phyloP scores from a whole-genome alignment of 371 early-diverging fungal genomes.

The Synchytrium microbalum region DNA sequence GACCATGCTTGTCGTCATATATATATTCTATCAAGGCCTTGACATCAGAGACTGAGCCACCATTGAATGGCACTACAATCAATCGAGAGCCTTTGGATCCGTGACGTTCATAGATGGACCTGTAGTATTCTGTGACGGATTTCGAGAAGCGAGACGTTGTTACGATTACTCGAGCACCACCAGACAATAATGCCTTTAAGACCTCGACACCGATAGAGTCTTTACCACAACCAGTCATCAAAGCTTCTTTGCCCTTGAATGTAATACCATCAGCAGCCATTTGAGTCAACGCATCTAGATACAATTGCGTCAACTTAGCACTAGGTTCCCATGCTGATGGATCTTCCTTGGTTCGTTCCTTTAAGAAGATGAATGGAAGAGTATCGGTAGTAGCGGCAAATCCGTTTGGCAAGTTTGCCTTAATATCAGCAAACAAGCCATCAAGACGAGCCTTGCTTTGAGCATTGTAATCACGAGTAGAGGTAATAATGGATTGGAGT shows the following conservation, averaged over 20 bases:
- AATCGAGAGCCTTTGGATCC: constrained; percentile 84
- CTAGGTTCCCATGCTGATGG: constrained; percentile 61
- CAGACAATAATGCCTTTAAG: constrained; percentile 76
- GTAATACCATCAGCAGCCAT: constrained; percentile 71
- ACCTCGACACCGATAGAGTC: constrained; percentile 88
- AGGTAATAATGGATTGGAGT: constrained; percentile 18
- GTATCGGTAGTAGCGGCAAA: constrained; percentile 10
- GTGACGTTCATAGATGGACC: constrained; percentile 70
- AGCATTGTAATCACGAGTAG: not conserved
- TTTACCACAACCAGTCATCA: constrained; percentile 87
- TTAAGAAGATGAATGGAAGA: constrained; percentile 38
- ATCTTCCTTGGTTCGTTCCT: constrained; percentile 27
- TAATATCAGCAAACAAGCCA: constrained; percentile 29
- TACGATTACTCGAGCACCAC: constrained; percentile 86
- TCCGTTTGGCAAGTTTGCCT: constrained; percentile 16
- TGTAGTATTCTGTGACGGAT: constrained; percentile 78
- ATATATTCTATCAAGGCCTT: constrained; percentile 74
- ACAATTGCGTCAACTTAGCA: constrained; percentile 54
- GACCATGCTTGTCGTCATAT: constrained; percentile 71
- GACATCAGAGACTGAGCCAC: constrained; percentile 80
- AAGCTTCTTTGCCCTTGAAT: constrained; percentile 70
- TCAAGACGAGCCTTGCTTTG: constrained; percentile 21
- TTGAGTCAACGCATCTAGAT: constrained; percentile 65
- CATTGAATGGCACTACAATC: constrained; percentile 94
- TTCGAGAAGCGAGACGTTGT: constrained; percentile 90